Conservation (phyloP, 768 basidiomycete species). For the Hericium coralloides region DNA sequence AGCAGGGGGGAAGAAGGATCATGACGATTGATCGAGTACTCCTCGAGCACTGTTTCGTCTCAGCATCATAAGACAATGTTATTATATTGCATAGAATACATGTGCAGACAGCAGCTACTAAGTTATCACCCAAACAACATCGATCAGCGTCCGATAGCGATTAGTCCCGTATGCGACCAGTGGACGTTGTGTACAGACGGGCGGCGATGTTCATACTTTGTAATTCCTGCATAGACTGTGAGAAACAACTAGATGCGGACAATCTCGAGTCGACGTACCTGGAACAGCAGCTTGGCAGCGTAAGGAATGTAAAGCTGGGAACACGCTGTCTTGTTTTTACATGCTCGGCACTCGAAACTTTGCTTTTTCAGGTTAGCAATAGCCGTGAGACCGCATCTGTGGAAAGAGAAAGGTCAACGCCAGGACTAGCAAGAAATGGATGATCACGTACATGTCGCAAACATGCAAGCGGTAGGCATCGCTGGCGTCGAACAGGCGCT, state of each 20-base stretch:
- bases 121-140: slow-evolving; percentile 1
- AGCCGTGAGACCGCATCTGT: slow-evolving; percentile 88
- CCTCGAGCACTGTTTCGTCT: neutral
- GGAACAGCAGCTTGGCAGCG: slow-evolving; percentile 93
- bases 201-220: slow-evolving; percentile 95
- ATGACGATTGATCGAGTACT: neutral
- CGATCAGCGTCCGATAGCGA: neutral
- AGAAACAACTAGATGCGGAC: too few relatives aligned
- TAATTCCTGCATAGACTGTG: slow-evolving; percentile 49
- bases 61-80: neutral
- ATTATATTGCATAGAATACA: slow-evolving; percentile 27
- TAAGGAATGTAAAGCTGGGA: slow-evolving; percentile 92
- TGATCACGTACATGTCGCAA: slow-evolving; percentile 78
- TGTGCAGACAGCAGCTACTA: slow-evolving; percentile 7
- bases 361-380: slow-evolving; percentile 99
- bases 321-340: slow-evolving; percentile 93
- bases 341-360: slow-evolving; percentile 96
- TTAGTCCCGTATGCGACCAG: slow-evolving; percentile 72
- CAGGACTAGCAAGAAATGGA: neutral
- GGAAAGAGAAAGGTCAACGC: slow-evolving; percentile 10
- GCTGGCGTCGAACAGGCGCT: slow-evolving; percentile 89
- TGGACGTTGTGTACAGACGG: slow-evolving; percentile 78
- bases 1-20: slow-evolving; percentile 18
- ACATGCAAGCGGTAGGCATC: slow-evolving; percentile 92
- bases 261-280: slow-evolving; percentile 38